These are phyloP conservation scores for Patellifolia procumbens DNA, from an alignment of 179 eudicot genomes.

Conservation along the genomic window DNA sequence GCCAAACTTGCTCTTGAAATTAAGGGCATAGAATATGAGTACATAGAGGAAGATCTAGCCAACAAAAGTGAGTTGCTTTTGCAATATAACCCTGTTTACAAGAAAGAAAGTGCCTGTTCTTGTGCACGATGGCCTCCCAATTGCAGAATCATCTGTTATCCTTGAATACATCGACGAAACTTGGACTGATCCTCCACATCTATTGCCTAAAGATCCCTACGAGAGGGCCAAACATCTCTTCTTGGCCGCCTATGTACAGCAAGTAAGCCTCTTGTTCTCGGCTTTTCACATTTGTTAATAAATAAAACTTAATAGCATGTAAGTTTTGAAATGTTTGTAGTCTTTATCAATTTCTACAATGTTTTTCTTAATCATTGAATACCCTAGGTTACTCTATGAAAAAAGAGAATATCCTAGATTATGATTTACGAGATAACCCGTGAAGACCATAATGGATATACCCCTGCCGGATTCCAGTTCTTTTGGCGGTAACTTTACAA, in stretches of 20 bases:
- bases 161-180: constrained; percentile 46
- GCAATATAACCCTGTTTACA: constrained; percentile 44
- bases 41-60: constrained; percentile 43
- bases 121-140: constrained; percentile 38
- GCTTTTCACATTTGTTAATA: no score
- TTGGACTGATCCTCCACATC: constrained; percentile 32
- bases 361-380: no score
- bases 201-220: constrained; percentile 43
- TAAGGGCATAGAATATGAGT: constrained; percentile 49
- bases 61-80: constrained; percentile 46
- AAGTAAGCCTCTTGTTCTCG: constrained; percentile 17
- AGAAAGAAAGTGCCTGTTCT: constrained; percentile 45
- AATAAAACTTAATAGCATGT: no score
- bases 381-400: no score
- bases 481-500: no score
- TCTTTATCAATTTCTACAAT: no score
- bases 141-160: constrained; percentile 37
- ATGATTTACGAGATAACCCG: no score
- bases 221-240: constrained; percentile 39
- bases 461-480: no score
- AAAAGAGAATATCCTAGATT: no score
- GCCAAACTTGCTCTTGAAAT: constrained; percentile 47
- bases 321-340: no score
- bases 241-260: constrained; percentile 39
- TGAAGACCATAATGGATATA: no score